Evolutionary conservation across 2,329 filamentous ascomycete genomes (phyloP).

Genomic region (Fusarium humuli): DNA sequence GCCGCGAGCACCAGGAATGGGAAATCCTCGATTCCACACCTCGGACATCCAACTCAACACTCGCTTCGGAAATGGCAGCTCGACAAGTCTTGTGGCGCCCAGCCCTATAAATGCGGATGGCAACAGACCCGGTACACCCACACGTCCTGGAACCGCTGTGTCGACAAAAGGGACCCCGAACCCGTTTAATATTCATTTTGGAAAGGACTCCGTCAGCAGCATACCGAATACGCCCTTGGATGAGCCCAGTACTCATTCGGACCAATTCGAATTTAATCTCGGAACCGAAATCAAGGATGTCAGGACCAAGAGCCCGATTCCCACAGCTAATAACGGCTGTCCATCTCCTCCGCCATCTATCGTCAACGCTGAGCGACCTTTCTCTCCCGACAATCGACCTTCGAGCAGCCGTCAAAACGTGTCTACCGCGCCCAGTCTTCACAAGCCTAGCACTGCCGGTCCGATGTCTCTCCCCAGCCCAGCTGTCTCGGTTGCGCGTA

Average conservation of each 20-base stretch:
- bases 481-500: conserved; percentile 54
- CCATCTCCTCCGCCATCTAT: conserved; percentile 56
- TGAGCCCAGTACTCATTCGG: conserved; percentile 54
- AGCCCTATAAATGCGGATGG: conserved; percentile 44
- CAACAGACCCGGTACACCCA: conserved; percentile 43
- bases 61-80: conserved; percentile 52
- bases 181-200: conserved; percentile 62
- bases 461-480: conserved; percentile 58
- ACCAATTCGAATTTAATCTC: conserved; percentile 55
- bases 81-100: conserved; percentile 52
- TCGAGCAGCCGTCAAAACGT: conserved; percentile 40
- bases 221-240: conserved; percentile 43
- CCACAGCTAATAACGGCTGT: conserved; percentile 44
- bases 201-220: conserved; percentile 46
- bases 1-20: conserved; percentile 47
- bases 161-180: conserved; percentile 57
- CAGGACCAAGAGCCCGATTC: conserved; percentile 15
- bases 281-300: conserved; percentile 22
- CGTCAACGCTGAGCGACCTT: conserved; percentile 46
- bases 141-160: conserved; percentile 51
- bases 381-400: conserved; percentile 39
- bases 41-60: conserved; percentile 56
- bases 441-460: conserved; percentile 45
- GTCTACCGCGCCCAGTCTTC: conserved; percentile 41
- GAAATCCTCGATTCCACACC: conserved; percentile 47